Evolutionary conservation across 2,329 filamentous ascomycete species (phyloP).

Genomic region (Alternaria panax): DNA sequence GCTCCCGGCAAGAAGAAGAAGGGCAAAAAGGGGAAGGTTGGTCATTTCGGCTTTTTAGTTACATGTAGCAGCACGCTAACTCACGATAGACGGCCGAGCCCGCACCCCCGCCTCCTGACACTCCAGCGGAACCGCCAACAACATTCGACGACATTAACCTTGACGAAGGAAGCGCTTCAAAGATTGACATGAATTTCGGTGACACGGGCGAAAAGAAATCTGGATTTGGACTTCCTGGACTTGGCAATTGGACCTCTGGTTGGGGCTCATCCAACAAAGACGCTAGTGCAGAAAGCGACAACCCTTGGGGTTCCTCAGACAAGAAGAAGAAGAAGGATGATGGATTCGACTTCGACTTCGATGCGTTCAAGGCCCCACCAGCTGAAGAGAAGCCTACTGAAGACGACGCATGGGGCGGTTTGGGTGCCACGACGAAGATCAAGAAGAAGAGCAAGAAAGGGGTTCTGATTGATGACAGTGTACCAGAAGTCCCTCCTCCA

Average conservation of each 20-base stretch:
- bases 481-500: conserved; percentile 29
- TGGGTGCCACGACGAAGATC: conserved; percentile 50
- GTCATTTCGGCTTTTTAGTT: conserved; percentile 44
- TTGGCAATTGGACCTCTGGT: conserved; percentile 34
- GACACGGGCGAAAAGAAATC: conserved; percentile 36
- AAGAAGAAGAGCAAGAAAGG: conserved; percentile 53
- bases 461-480: conserved; percentile 40
- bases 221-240: conserved; percentile 31
- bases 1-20: conserved; percentile 45
- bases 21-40: conserved; percentile 51
- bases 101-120: conserved; percentile 38
- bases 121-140: conserved; percentile 45
- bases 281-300: conserved; percentile 38
- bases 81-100: conserved; percentile 36
- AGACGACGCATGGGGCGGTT: conserved; percentile 42
- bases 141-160: conserved; percentile 58
- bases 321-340: conserved; percentile 50
- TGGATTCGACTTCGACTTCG: conserved; percentile 48
- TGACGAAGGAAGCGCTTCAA: conserved; percentile 54
- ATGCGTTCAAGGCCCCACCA: conserved; percentile 35
- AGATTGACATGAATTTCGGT: conserved; percentile 58
- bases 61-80: conserved; percentile 41
- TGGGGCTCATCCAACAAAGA: conserved; percentile 41
- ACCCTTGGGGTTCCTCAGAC: conserved; percentile 42
- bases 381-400: conserved; percentile 35